These are phyloP conservation scores for Roridomyces roridus DNA, from an alignment of 768 basidiomycete genomes.

Conservation along the genomic window DNA sequence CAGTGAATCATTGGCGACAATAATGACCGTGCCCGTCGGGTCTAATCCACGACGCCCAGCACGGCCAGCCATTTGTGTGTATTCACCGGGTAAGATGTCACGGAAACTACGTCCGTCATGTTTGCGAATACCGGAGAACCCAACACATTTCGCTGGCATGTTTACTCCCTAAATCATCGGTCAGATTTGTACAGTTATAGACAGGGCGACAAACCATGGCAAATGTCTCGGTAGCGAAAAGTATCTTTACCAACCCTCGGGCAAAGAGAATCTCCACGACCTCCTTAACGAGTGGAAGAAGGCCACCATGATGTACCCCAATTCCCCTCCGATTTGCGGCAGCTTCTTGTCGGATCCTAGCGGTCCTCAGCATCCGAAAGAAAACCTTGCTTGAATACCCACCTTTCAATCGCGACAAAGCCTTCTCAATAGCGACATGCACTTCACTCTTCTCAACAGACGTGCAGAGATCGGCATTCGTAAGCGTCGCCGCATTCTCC, in stretches of 20 bases:
- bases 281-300: constrained; percentile 98
- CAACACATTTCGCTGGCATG: constrained; percentile 98
- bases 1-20: constrained; percentile 80
- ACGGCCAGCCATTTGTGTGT: constrained; percentile 99
- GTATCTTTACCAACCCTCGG: constrained; percentile 91
- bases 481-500: constrained; percentile 91
- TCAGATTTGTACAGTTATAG: background rate
- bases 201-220: constrained; percentile 80
- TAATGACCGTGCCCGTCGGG: constrained; percentile 93
- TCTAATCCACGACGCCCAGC: constrained; percentile 97
- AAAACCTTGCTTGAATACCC: constrained; percentile 13
- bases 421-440: constrained; percentile 92
- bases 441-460: constrained; percentile 96
- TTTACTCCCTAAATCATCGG: constrained; percentile 85
- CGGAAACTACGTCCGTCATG: constrained; percentile 95
- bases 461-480: constrained; percentile 86
- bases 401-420: constrained; percentile 92
- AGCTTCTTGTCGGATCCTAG: constrained; percentile 89
- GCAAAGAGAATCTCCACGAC: constrained; percentile 97
- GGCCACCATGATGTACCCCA: constrained; percentile 96
- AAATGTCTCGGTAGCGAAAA: constrained; percentile 99
- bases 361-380: background rate
- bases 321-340: constrained; percentile 95
- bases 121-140: constrained; percentile 93
- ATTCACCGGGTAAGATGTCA: constrained; percentile 89